Conservation (phyloP, 2,329 filamentous ascomycete genomes). For the Didymella segeticola region DNA sequence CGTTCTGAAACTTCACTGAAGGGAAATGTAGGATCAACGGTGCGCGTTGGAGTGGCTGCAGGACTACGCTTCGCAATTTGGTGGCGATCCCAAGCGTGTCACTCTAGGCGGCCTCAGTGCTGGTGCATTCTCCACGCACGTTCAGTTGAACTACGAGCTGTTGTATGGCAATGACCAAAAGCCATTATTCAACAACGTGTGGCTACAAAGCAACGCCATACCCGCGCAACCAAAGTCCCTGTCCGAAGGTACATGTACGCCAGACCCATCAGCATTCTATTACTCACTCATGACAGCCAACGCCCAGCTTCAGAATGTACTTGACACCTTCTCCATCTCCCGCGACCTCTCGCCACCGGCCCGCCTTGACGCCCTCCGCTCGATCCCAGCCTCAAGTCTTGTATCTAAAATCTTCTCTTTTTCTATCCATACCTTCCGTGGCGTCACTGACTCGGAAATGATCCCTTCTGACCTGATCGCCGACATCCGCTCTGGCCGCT, state of each 20-base stretch:
- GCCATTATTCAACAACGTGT: conserved; percentile 5
- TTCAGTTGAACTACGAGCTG: conserved; percentile 14
- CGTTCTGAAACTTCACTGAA: not conserved
- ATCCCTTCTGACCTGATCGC: conserved; percentile 2
- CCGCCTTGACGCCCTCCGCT: conserved; percentile 1
- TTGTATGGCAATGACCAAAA: not conserved
- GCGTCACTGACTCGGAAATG: conserved; percentile 9
- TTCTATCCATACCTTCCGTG: conserved; percentile 11
- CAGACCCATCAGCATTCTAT: too few species aligned
- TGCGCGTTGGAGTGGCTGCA: conserved; percentile 12
- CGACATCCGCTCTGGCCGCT: conserved; percentile 2
- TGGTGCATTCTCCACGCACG: conserved; percentile 12
- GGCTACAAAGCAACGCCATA: conserved; percentile 15
- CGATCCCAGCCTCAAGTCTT: conserved; percentile 1
- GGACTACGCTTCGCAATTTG: not conserved
- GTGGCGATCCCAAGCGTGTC: conserved; percentile 1
- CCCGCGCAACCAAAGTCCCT: conserved; percentile 14
- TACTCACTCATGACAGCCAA: not conserved
- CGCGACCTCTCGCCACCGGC: not conserved
- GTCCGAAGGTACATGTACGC: not conserved
- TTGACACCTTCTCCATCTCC: not conserved
- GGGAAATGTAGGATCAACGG: not conserved
- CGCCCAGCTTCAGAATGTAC: conserved; percentile 6
- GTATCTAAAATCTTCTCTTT: conserved; percentile 5
- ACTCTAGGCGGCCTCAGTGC: conserved; percentile 7